Percentiles rank a stretch among this genome's conserved stretches.
Conservation (phyloP, 352 stramenopile genomes). For the Globisporangium recalcitrans region DNA sequence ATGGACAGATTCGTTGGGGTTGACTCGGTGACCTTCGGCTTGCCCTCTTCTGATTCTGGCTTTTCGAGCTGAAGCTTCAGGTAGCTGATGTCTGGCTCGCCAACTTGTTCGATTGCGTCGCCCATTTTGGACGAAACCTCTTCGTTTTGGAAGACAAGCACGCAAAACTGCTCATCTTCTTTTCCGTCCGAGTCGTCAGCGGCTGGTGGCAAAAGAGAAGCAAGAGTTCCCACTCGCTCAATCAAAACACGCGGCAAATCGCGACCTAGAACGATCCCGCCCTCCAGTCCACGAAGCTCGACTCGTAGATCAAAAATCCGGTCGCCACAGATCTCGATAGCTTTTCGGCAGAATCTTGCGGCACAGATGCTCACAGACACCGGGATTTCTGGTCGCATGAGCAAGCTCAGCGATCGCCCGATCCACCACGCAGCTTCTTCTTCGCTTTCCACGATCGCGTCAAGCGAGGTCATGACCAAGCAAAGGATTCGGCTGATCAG, state of each 20-base stretch:
- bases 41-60: not conserved
- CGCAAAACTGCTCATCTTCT: conserved; percentile 22
- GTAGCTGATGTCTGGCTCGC: conserved; percentile 34
- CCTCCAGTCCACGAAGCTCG: conserved; percentile 1
- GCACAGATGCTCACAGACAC: conserved; percentile 9
- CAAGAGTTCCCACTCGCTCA: conserved; percentile 27
- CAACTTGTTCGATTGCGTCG: conserved; percentile 33
- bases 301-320: conserved; percentile 13
- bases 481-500: conserved; percentile 12
- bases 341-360: conserved; percentile 11
- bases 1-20: conserved; percentile 24
- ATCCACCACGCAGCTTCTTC: conserved; percentile 17
- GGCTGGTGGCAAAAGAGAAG: conserved; percentile 4
- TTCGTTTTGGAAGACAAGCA: conserved; percentile 50
- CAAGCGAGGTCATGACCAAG: conserved; percentile 11
- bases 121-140: conserved; percentile 36
- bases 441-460: not conserved
- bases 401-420: conserved; percentile 4
- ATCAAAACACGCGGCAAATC: conserved; percentile 31
- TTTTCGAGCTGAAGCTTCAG: conserved; percentile 18
- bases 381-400: conserved; percentile 5
- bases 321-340: conserved; percentile 13
- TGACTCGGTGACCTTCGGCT: conserved; percentile 17
- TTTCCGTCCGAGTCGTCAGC: not conserved
- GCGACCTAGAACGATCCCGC: conserved; percentile 17